Percentiles rank a stretch among this genome's conserved stretches.
These are phyloP conservation scores for Hibiscus tridactylites DNA, from an alignment of 345 rosid genomes.

Conservation along the genomic window DNA sequence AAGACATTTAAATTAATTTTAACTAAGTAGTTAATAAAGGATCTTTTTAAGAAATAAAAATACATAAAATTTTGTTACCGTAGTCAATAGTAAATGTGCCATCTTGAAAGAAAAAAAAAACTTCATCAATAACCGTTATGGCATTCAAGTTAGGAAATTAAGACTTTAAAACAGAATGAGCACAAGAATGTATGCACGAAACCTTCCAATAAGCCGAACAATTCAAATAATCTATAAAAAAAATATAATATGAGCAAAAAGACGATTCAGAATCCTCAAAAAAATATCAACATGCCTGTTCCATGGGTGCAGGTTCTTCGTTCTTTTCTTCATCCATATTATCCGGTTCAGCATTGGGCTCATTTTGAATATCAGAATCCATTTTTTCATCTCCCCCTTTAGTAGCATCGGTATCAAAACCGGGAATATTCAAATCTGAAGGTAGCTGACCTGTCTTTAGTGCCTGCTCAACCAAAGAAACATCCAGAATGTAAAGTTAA, in stretches of 20 bases:
- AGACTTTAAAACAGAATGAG: neutral
- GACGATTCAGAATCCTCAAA: neutral
- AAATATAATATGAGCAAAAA: too few species aligned
- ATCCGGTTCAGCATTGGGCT: slow-evolving; percentile 18
- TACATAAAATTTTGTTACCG: too few species aligned
- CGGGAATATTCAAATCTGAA: slow-evolving; percentile 58
- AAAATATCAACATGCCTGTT: slow-evolving; percentile 33
- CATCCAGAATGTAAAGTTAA: slow-evolving; percentile 18
- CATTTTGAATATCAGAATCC: slow-evolving; percentile 21
- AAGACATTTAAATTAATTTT: too few species aligned
- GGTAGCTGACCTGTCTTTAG: slow-evolving; percentile 91
- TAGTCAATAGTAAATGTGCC: too few species aligned
- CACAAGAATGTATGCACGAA: neutral
- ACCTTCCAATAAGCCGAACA: neutral
- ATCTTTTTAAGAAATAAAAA: too few species aligned
- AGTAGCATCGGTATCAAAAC: slow-evolving; percentile 22
- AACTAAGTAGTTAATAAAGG: too few species aligned
- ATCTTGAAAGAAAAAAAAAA: too few species aligned
- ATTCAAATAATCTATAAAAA: neutral
- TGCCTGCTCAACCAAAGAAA: slow-evolving; percentile 45
- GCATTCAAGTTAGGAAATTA: neutral
- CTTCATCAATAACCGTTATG: neutral
- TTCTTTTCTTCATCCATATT: slow-evolving; percentile 27
- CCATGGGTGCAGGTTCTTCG: slow-evolving; percentile 62
- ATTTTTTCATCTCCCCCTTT: slow-evolving; percentile 38